Percentiles rank a stretch among this genome's conserved stretches.
These are phyloP conservation scores for Collybiopsis confluens DNA, from an alignment of 768 basidiomycete genomes.

Conservation along the genomic window DNA sequence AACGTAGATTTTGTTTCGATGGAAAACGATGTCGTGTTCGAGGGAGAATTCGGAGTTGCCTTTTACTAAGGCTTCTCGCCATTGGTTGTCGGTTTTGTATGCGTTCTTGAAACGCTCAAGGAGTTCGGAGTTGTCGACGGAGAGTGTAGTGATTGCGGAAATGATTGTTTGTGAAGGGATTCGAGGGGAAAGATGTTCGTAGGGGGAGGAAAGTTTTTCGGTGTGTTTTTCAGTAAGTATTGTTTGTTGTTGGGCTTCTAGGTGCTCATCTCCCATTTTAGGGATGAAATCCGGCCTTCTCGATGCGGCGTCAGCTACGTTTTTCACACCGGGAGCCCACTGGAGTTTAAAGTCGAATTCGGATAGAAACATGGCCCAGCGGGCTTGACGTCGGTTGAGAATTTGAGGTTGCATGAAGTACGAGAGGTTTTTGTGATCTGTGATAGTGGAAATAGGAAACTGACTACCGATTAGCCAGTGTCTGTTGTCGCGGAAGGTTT, in stretches of 20 bases:
- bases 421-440: slow-evolving; percentile 36
- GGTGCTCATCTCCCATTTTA: slow-evolving; percentile 16
- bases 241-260: slow-evolving; percentile 11
- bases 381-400: too few species aligned
- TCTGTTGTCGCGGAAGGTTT: slow-evolving; percentile 29
- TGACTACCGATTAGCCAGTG: slow-evolving; percentile 26
- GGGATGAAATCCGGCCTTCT: slow-evolving; percentile 25
- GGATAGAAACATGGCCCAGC: too few species aligned
- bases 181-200: slow-evolving; percentile 2
- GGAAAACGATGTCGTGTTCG: slow-evolving; percentile 19
- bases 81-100: slow-evolving; percentile 10
- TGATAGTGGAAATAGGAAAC: slow-evolving; percentile 19
- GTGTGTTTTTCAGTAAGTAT: too few species aligned
- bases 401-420: slow-evolving; percentile 37
- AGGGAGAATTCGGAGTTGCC: too few species aligned
- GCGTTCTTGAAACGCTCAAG: slow-evolving; percentile 15
- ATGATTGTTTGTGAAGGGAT: neutral
- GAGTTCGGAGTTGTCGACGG: too few species aligned
- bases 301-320: slow-evolving; percentile 28
- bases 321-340: slow-evolving; percentile 25
- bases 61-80: slow-evolving; percentile 18
- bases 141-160: slow-evolving; percentile 11
- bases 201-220: too few species aligned
- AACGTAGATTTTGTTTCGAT: slow-evolving; percentile 24
- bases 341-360: too few species aligned